Evolutionary conservation across 768 basidiomycete genomes (phyloP).

Genomic region (Mycena polygramma): DNA sequence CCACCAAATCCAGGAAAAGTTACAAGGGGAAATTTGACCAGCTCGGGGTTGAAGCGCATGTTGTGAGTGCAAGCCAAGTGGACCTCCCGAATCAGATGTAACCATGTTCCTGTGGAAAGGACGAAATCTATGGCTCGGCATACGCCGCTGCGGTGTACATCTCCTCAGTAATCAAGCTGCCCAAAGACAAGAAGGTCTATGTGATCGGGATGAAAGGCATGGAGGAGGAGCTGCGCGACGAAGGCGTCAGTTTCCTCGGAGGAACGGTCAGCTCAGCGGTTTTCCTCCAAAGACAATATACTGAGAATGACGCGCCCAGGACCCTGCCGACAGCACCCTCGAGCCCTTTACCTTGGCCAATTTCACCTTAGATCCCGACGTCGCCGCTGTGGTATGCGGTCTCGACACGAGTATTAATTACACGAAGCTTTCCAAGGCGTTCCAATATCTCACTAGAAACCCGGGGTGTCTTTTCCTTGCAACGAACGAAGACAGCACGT

Average conservation of each 20-base stretch:
- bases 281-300: background rate
- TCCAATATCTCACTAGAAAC: conserved; percentile 88
- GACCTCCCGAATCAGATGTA: background rate
- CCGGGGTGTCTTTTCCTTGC: conserved; percentile 86
- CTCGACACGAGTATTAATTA: conserved; percentile 91
- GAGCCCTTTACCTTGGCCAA: conserved; percentile 74
- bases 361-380: conserved; percentile 80
- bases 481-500: conserved; percentile 95
- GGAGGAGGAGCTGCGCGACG: conserved; percentile 92
- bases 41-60: conserved; percentile 86
- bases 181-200: conserved; percentile 94
- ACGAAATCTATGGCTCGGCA: conserved; percentile 97
- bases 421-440: conserved; percentile 93
- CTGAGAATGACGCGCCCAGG: conserved; percentile 58
- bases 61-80: conserved; percentile 59
- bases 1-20: conserved; percentile 88
- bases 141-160: conserved; percentile 81
- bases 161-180: conserved; percentile 89
- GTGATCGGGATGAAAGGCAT: conserved; percentile 93
- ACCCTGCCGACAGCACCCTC: conserved; percentile 86
- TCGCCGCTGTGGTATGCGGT: conserved; percentile 96
- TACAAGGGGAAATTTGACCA: conserved; percentile 95
- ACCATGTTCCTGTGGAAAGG: conserved; percentile 59
- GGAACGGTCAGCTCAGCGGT: conserved; percentile 77
- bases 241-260: conserved; percentile 84